These are phyloP conservation scores for Rhodotorula mucilaginosa DNA, from an alignment of 1,284 basidiomycete species.

Conservation along the genomic window DNA sequence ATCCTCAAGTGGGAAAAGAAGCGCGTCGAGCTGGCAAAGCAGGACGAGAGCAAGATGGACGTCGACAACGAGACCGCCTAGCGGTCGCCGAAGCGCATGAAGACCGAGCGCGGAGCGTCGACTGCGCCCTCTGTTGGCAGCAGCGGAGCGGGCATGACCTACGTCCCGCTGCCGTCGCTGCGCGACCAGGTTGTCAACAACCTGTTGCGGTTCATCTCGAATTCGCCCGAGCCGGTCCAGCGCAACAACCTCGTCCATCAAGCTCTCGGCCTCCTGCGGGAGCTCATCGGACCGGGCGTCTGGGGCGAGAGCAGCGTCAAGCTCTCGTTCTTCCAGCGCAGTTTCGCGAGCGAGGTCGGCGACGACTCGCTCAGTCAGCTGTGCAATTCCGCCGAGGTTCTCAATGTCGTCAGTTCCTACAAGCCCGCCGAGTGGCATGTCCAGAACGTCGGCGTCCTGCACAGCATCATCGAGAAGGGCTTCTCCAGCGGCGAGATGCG, in stretches of 20 bases:
- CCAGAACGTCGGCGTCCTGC: slow-evolving; percentile 73
- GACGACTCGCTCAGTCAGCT: slow-evolving; percentile 69
- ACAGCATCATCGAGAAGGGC: slow-evolving; percentile 77
- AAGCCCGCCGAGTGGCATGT: slow-evolving; percentile 82
- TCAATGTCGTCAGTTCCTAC: slow-evolving; percentile 80
- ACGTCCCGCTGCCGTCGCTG: slow-evolving; percentile 62
- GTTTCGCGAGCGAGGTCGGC: slow-evolving; percentile 68
- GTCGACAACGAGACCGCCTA: slow-evolving; percentile 40
- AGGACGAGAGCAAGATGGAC: slow-evolving; percentile 50
- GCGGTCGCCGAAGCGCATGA: slow-evolving; percentile 52
- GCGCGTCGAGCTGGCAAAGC: slow-evolving; percentile 54
- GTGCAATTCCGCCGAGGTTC: slow-evolving; percentile 80
- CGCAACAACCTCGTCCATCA: slow-evolving; percentile 68
- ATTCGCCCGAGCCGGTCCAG: slow-evolving; percentile 65
- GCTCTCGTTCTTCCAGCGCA: slow-evolving; percentile 78
- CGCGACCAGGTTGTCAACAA: slow-evolving; percentile 87
- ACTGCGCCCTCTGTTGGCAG: slow-evolving; percentile 49
- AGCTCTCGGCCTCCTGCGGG: slow-evolving; percentile 75
- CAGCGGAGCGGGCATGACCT: slow-evolving; percentile 36
- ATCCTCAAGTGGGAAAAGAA: slow-evolving; percentile 51
- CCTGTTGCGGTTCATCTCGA: slow-evolving; percentile 79
- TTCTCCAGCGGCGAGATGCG: slow-evolving; percentile 63
- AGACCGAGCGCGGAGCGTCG: slow-evolving; percentile 52
- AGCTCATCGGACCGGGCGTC: slow-evolving; percentile 74
- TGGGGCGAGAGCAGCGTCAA: slow-evolving; percentile 95